Evolutionary conservation across 352 stramenopile species (phyloP), one percentile per base, ranked within the genome.

Genomic region (Phytophthora parvispora): DNA sequence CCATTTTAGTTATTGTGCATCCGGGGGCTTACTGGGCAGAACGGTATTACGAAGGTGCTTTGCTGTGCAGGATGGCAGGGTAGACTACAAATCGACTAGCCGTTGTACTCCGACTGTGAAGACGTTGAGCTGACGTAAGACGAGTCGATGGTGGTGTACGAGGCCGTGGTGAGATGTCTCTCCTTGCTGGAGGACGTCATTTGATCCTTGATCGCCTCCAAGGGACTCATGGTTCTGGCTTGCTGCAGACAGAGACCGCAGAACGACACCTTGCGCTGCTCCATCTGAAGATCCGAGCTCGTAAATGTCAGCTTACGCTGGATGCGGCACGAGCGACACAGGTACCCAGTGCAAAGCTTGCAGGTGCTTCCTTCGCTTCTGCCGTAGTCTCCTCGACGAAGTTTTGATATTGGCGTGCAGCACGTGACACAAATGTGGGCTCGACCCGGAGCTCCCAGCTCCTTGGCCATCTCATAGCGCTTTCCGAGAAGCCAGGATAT

Each of bases 261-360:
- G 29, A 78, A 75, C 3, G 55, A 59, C 5, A 78, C 60, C 24
- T 75, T 74, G 42, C 61, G 70, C 38, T 78, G 70, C 50, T 72
- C 50, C 27, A 78, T 58, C 16, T 73, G 32, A 7, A 66, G 31
- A 16, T 64, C 62, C 0, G 56, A 53, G 20, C 51, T 50, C 1
- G 58, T 53, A n/a, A 70, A 74, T 3, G 49, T 71, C 42, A 86
- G 49, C 29, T 78, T 78, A 20, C 69, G 70, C 32, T 75, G 77
- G 49, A 86, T 72, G 20, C 66, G 67, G 29, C 75, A 86, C 0
- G 72, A 58, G 6, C 64, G 70, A 28, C 78, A 86, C 29, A 86
- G 54, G n/a, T 69, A 72, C 1, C 66, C 64, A 18, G 43, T 34
- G 48, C 78, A 86, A 13, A 86, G 34, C n/a, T 68, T 69, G 55